phyloP scores from a whole-genome alignment of 2,329 filamentous ascomycete species.

The Diaporthe citrichinensis region DNA sequence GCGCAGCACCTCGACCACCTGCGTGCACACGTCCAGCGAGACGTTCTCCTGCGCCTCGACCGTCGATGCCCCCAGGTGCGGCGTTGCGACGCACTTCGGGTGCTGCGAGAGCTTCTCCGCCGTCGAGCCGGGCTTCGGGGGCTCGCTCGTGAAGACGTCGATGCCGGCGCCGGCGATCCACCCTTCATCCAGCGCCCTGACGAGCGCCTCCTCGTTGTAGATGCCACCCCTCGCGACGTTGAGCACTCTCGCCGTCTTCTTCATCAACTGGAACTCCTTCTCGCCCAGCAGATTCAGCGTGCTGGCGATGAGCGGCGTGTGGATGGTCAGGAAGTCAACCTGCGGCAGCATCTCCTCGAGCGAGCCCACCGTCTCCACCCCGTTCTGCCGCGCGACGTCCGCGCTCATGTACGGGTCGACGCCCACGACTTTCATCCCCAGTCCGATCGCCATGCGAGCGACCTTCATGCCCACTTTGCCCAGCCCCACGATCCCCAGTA shows the following conservation, averaged over 20 bases:
- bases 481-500: conserved; percentile 81
- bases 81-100: conserved; percentile 81
- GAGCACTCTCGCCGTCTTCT: conserved; percentile 78
- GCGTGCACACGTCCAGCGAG: conserved; percentile 84
- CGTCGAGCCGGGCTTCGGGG: conserved; percentile 67
- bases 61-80: conserved; percentile 84
- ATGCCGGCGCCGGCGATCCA: conserved; percentile 83
- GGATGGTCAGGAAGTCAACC: conserved; percentile 84
- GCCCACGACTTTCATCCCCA: conserved; percentile 82
- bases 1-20: conserved; percentile 80
- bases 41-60: conserved; percentile 89
- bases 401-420: conserved; percentile 84
- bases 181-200: conserved; percentile 78
- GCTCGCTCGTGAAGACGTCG: conserved; percentile 85
- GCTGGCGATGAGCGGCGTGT: conserved; percentile 83
- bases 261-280: conserved; percentile 78
- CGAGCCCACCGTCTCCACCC: conserved; percentile 72
- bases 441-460: conserved; percentile 81
- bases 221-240: conserved; percentile 87
- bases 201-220: conserved; percentile 81
- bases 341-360: conserved; percentile 74
- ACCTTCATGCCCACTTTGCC: conserved; percentile 89
- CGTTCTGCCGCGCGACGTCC: conserved; percentile 77
- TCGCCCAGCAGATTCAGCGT: conserved; percentile 81
- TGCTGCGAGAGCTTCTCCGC: conserved; percentile 77